A percentile compares a stretch with the other conserved stretches of the same genome.
phyloP scores from a whole-genome alignment of 805 yeast genomes.

The Ogataea ramenticola region DNA sequence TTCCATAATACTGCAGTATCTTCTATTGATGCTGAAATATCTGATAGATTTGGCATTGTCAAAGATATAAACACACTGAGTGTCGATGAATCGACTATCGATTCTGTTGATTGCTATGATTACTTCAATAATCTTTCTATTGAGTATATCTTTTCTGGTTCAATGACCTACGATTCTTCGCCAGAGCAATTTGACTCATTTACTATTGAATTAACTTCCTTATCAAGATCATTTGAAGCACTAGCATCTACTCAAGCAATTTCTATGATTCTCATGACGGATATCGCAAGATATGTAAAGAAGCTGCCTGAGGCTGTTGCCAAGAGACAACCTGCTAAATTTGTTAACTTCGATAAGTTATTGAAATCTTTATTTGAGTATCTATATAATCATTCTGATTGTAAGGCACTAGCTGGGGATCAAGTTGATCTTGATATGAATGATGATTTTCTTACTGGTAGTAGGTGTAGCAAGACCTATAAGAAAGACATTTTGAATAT shows the following conservation, averaged over 20 bases:
- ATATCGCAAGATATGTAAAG: conserved; percentile 2
- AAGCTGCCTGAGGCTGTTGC: background rate
- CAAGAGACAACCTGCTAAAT: conserved; percentile 4
- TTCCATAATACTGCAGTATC: too few relatives aligned
- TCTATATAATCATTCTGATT: conserved; percentile 7
- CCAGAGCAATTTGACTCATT: conserved; percentile 15
- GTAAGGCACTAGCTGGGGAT: too few relatives aligned
- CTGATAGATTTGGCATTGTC: background rate
- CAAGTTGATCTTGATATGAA: too few relatives aligned
- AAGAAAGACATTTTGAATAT: conserved; percentile 12
- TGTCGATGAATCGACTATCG: background rate
- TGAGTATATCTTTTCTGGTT: conserved; percentile 5
- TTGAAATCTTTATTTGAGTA: conserved; percentile 8
- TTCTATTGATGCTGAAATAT: background rate
- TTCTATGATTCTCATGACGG: conserved; percentile 11
- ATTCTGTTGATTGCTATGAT: conserved; percentile 2
- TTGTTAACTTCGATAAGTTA: conserved; percentile 6
- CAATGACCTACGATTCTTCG: background rate
- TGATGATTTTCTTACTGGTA: conserved; percentile 2
- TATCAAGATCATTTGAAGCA: conserved; percentile 7
- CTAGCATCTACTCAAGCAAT: conserved; percentile 12
- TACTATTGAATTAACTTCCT: conserved; percentile 8
- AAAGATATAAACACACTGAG: background rate
- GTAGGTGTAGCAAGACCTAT: conserved; percentile 7
- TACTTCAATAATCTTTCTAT: conserved; percentile 13